Evolutionary conservation across 805 yeast species (phyloP).

Genomic region (Scheffersomyces ergatensis): DNA sequence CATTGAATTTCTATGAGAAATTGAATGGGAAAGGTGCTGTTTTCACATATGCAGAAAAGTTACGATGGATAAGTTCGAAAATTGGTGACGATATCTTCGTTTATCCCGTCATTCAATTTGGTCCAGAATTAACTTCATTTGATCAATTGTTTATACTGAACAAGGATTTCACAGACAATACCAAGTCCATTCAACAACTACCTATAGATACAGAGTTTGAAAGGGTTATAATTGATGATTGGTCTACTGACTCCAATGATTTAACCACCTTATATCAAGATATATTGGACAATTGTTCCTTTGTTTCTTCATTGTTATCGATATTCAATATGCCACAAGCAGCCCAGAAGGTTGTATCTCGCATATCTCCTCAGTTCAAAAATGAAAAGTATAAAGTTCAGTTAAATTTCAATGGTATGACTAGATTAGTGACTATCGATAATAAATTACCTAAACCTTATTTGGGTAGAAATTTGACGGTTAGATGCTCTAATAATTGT

Average conservation of each 20-base stretch:
- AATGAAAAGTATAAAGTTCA: slow-evolving; percentile 35
- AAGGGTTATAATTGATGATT: slow-evolving; percentile 20
- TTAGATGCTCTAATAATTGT: slow-evolving; percentile 32
- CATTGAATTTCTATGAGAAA: slow-evolving; percentile 20
- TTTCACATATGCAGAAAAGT: slow-evolving; percentile 12
- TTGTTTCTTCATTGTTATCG: slow-evolving; percentile 66
- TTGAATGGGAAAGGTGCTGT: neutral
- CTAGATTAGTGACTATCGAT: slow-evolving; percentile 46
- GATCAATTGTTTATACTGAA: slow-evolving; percentile 3
- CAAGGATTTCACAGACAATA: slow-evolving; percentile 3
- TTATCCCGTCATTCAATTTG: slow-evolving; percentile 20
- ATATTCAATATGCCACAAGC: slow-evolving; percentile 18
- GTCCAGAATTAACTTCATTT: slow-evolving; percentile 6
- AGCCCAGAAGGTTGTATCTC: slow-evolving; percentile 10
- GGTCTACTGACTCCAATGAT: slow-evolving; percentile 39
- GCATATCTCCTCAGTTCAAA: slow-evolving; percentile 20
- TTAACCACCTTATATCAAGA: slow-evolving; percentile 45
- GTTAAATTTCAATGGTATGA: slow-evolving; percentile 52
- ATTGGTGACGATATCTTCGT: slow-evolving; percentile 6
- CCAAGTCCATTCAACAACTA: slow-evolving; percentile 5
- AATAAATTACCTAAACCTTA: slow-evolving; percentile 40
- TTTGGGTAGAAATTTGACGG: slow-evolving; percentile 25
- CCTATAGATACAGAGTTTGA: slow-evolving; percentile 12
- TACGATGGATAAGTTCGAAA: slow-evolving; percentile 28
- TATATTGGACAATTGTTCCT: slow-evolving; percentile 65